Conservation (phyloP, 805 yeast species). For the Candida vaughaniae region DNA sequence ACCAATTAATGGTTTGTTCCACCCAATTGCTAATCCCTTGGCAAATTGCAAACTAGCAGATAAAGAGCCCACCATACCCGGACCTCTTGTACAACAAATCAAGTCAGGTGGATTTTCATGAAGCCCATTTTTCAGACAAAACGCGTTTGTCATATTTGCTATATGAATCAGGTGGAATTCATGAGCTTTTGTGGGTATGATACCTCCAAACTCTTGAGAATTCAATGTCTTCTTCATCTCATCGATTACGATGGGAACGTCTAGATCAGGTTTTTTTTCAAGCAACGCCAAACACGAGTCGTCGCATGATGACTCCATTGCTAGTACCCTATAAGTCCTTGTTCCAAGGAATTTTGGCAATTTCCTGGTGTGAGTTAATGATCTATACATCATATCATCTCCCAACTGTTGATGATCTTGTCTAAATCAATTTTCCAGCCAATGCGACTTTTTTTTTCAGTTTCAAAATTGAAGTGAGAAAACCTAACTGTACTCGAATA, state of each 20-base stretch:
- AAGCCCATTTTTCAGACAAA: constrained; percentile 35
- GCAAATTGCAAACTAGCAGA: constrained; percentile 82
- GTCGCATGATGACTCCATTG: constrained; percentile 93
- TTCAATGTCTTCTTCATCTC: constrained; percentile 67
- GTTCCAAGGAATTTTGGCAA: too few relatives aligned
- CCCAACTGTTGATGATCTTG: too few relatives aligned
- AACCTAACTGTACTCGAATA: too few relatives aligned
- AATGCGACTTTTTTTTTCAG: too few relatives aligned
- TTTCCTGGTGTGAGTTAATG: too few relatives aligned
- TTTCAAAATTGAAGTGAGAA: too few relatives aligned
- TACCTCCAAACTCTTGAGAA: constrained; percentile 73
- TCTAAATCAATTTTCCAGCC: too few relatives aligned
- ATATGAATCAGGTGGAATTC: constrained; percentile 68
- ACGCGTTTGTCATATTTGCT: constrained; percentile 47
- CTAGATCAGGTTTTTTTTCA: constrained; percentile 39
- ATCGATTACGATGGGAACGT: constrained; percentile 50
- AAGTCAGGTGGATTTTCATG: constrained; percentile 55
- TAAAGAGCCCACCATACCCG: constrained; percentile 92
- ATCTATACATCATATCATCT: too few relatives aligned
- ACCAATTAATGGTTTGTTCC: constrained; percentile 76
- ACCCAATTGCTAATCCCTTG: constrained; percentile 78
- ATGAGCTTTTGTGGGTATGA: constrained; percentile 82
- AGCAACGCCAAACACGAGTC: constrained; percentile 87
- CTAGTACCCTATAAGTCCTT: constrained; percentile 62
- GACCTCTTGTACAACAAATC: constrained; percentile 90